Evolutionary conservation across 2,329 filamentous ascomycete genomes (phyloP), one percentile per base, ranked within the genome.

Genomic region (Helicocarpus griseus): DNA sequence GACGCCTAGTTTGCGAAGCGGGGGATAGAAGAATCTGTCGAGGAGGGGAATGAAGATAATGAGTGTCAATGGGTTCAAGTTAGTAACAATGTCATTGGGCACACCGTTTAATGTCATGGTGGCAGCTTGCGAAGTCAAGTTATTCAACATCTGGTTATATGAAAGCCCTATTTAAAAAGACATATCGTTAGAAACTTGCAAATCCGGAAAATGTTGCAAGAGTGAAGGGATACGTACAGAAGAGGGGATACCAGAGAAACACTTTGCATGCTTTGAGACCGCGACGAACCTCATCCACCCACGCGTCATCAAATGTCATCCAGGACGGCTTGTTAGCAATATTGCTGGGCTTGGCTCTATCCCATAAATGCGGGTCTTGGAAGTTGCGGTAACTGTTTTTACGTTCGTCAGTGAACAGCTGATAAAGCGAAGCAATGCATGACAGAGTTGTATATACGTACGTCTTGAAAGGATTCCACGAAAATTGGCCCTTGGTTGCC

Each of bases 291-390:
- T 90, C 85, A 63, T 89, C 86, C 31, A 91, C 86, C 86, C 86
- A 91, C 49, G 80, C 80, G 58, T 91, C 87, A 56, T 91, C 86
- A 59, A 89, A 89, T 0, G 82, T 86, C 83, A 90, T 89, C 85
- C 85, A 90, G 0, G 51, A 38, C 0, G 86, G 86, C 50, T 82
- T 81, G 56, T 74, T 64, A 8, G 77, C 70, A 5, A 87, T 73
- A 33, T 74, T 71, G 63, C 81, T 85, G 2, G 86, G 86, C 70
- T 86, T 87, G 54, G 81, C 80, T 3, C 73, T 63, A 24, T 87
- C 80, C 81, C 85, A 89, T 69, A 86, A 77, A 14, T 73, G 72
- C 5, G 73, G 72, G 49, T 74, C 71, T 54, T 79, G 75, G 60
- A 83, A 73, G 59, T 81, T 79, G 50, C 53, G 55, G 21, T 50